Conservation (phyloP, 805 yeast species). For the Teunomyces lycoperdinae region DNA sequence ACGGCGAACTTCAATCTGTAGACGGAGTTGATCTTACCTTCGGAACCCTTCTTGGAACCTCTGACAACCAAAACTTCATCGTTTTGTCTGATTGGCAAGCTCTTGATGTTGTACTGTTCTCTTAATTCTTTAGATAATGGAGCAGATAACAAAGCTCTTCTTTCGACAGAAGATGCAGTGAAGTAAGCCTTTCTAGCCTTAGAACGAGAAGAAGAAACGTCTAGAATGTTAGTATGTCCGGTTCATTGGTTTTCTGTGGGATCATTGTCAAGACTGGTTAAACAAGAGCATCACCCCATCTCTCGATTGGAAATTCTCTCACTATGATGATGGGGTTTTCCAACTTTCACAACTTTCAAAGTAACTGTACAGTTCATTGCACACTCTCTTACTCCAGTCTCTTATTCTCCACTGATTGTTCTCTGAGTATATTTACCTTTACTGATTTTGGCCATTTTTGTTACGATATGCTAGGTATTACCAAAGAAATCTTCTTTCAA, state of each 20-base stretch:
- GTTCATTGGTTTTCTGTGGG: background rate
- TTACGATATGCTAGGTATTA: slow-evolving; percentile 10
- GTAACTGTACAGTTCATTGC: background rate
- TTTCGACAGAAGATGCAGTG: slow-evolving; percentile 93
- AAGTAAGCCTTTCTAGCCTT: slow-evolving; percentile 99
- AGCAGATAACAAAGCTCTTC: slow-evolving; percentile 95
- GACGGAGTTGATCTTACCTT: slow-evolving; percentile 95
- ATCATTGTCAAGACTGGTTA: background rate
- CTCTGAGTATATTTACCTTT: slow-evolving; percentile 45
- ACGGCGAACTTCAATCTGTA: slow-evolving; percentile 98
- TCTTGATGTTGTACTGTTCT: slow-evolving; percentile 92
- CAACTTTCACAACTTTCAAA: background rate
- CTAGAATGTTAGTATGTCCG: slow-evolving; percentile 45
- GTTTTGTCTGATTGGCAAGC: slow-evolving; percentile 96
- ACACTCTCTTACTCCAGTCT: background rate
- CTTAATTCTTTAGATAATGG: slow-evolving; percentile 99
- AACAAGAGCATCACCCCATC: background rate
- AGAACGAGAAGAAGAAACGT: slow-evolving; percentile 99
- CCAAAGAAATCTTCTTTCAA: slow-evolving; percentile 4
- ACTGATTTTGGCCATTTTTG: slow-evolving; percentile 61
- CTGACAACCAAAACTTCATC: slow-evolving; percentile 95
- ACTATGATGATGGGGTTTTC: background rate
- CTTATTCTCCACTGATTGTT: background rate
- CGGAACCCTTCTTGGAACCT: slow-evolving; percentile 99
- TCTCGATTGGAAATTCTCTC: background rate